These are phyloP conservation scores for Cladochytrium replicatum DNA, from an alignment of 192 early-diverging fungal genomes.

Conservation along the genomic window DNA sequence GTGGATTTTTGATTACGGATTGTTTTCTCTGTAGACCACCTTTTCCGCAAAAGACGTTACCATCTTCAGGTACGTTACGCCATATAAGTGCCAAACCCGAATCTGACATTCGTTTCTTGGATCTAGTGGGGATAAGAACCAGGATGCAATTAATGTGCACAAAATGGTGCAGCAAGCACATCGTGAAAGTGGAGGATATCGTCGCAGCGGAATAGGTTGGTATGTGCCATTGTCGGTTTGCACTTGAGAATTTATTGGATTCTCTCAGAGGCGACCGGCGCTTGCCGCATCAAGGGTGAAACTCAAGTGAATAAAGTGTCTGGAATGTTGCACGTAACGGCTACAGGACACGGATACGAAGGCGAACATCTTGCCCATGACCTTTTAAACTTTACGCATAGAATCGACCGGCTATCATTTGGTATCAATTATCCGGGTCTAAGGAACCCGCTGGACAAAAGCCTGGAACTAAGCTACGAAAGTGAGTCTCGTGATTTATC, in stretches of 20 bases:
- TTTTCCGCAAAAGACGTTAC: no score
- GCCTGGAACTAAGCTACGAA: conserved; percentile 50
- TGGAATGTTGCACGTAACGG: conserved; percentile 86
- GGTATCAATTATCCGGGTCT: conserved; percentile 74
- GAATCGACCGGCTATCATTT: conserved; percentile 85
- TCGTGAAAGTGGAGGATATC: no score
- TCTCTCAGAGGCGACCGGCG: conserved; percentile 35
- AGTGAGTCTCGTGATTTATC: conserved; percentile 26
- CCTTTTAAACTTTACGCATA: conserved; percentile 92
- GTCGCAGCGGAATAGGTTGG: no score
- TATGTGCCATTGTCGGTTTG: no score
- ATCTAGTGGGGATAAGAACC: not conserved
- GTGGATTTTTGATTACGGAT: no score
- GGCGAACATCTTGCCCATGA: conserved; percentile 56
- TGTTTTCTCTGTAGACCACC: no score
- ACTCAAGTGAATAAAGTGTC: conserved; percentile 69
- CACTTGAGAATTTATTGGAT: no score
- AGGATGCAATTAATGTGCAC: no score
- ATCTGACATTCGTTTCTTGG: not conserved
- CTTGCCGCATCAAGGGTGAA: conserved; percentile 66
- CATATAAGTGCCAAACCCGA: no score
- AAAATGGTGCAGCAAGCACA: conserved; percentile 12
- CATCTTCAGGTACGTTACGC: no score
- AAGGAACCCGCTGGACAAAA: conserved; percentile 79
- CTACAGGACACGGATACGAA: conserved; percentile 78